These are phyloP conservation scores for Stagonosporopsis tanaceti DNA, from an alignment of 2,329 filamentous ascomycete species.

Conservation along the genomic window DNA sequence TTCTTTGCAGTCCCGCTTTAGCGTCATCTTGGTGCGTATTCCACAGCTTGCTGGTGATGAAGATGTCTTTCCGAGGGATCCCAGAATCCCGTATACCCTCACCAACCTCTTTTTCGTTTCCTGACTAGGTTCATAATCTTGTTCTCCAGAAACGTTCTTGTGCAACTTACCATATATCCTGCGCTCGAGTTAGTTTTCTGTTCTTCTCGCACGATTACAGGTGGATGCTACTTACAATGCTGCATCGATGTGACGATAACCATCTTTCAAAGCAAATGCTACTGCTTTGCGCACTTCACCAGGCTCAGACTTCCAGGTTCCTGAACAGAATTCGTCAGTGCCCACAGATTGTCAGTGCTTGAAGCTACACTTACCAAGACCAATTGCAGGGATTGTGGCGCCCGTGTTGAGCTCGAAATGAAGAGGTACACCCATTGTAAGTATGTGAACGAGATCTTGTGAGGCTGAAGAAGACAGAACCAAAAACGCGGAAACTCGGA, in stretches of 20 bases:
- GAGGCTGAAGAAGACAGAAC: too few species aligned
- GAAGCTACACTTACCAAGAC: slow-evolving; percentile 3
- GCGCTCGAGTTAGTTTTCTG: background rate
- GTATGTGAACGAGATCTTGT: too few species aligned
- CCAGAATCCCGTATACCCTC: slow-evolving; percentile 70
- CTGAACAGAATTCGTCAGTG: slow-evolving; percentile 39
- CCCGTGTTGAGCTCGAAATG: slow-evolving; percentile 14
- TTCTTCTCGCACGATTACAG: background rate
- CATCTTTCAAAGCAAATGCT: slow-evolving; percentile 69
- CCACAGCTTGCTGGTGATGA: slow-evolving; percentile 80
- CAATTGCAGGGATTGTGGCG: slow-evolving; percentile 6
- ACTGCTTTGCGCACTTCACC: slow-evolving; percentile 69
- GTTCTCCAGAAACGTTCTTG: background rate
- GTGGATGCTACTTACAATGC: slow-evolving; percentile 63
- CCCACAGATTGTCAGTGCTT: background rate
- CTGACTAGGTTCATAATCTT: slow-evolving; percentile 30
- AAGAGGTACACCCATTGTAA: slow-evolving; percentile 1
- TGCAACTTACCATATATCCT: background rate
- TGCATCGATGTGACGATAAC: slow-evolving; percentile 78
- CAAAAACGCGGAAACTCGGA: too few species aligned
- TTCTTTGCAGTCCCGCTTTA: slow-evolving; percentile 63
- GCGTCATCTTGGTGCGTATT: slow-evolving; percentile 73
- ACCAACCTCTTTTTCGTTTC: slow-evolving; percentile 78
- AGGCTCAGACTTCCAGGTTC: slow-evolving; percentile 77
- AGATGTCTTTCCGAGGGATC: slow-evolving; percentile 70